Conservation (phyloP, 164 flowering plant species). For the Dillenia turbinata region DNA sequence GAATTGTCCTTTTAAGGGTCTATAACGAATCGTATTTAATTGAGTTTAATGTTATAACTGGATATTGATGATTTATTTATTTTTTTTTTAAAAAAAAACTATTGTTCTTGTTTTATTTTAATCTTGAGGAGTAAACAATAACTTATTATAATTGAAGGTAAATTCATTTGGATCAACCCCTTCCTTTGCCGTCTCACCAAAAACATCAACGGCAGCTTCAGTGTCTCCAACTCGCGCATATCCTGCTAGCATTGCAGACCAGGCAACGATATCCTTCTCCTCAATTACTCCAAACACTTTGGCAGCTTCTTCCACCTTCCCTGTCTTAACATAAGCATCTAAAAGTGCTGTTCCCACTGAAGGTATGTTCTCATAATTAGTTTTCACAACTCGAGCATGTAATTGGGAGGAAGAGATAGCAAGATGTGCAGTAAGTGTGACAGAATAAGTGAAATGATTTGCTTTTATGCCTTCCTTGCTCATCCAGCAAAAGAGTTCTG, state of each 20-base stretch:
- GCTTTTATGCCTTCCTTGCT: constrained; percentile 58
- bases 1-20: too few relatives aligned
- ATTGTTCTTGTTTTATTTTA: too few relatives aligned
- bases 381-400: constrained; percentile 72
- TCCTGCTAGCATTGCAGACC: constrained; percentile 95
- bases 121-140: too few relatives aligned
- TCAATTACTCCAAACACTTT: constrained; percentile 54
- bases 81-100: too few relatives aligned
- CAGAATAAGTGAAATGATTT: constrained; percentile 74
- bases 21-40: too few relatives aligned
- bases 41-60: too few relatives aligned
- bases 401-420: constrained; percentile 51
- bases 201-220: constrained; percentile 49
- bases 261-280: constrained; percentile 78
- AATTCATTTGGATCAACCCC: constrained; percentile 67
- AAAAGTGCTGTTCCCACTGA: constrained; percentile 84
- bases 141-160: too few relatives aligned
- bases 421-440: constrained; percentile 62
- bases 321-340: constrained; percentile 62
- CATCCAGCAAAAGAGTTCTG: constrained; percentile 56
- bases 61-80: too few relatives aligned
- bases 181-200: constrained; percentile 34
- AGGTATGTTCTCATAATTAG: constrained; percentile 45
- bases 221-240: constrained; percentile 68
- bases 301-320: constrained; percentile 48